Evolutionary conservation across 306 rosid species (phyloP), one percentile per base, ranked within the genome.

Genomic region (Albizia julibrissin): DNA sequence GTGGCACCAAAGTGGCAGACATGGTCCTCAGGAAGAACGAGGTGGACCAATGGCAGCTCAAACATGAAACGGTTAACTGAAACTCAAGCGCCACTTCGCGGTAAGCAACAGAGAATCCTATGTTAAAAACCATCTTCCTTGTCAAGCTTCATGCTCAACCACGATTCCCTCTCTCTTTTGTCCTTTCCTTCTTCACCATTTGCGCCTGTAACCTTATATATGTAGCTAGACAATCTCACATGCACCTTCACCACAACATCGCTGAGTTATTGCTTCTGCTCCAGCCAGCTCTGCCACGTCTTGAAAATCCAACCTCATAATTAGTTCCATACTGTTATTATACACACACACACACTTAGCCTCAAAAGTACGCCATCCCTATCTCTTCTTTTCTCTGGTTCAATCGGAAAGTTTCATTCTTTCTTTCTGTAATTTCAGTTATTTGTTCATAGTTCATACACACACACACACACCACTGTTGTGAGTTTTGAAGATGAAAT

Each of bases 351-450:
- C 5, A 26, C 68, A 78, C 3, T 5, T 72, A 85, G 66, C 83
- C 73, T 58, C 76, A 62, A 87, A 84, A 78, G 87, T 81, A 84
- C 37, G 75, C 78, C 70, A 79, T 22, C 40, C 64, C 76, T 77
- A 64, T 24, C 77, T 80, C 52, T 26, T 33, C 68, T 66, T 54
- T 59, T 37, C 81, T 65, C 56, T 43, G n/a, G 66, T 80, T 72
- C 74, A 46, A 72, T 74, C 49, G 24, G 42, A 73, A 29, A 27
- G 18, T 27, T 72, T 72, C 69, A 31, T 59, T 80, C 79, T 77
- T 83, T 83, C n/a, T 69, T 79, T 74, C 15, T 62, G 7, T 62
- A 24, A 61, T 80, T 70, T 72, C 40, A 26, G 72, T 37, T 2
- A 44, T 4, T 47, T 47, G 43, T 58, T 52, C 27, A 16, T 16